A percentile compares a stretch with the other conserved stretches of the same genome.
These are phyloP conservation scores for Telopea speciosissima DNA, from an alignment of 177 flowering plant species.

Conservation along the genomic window DNA sequence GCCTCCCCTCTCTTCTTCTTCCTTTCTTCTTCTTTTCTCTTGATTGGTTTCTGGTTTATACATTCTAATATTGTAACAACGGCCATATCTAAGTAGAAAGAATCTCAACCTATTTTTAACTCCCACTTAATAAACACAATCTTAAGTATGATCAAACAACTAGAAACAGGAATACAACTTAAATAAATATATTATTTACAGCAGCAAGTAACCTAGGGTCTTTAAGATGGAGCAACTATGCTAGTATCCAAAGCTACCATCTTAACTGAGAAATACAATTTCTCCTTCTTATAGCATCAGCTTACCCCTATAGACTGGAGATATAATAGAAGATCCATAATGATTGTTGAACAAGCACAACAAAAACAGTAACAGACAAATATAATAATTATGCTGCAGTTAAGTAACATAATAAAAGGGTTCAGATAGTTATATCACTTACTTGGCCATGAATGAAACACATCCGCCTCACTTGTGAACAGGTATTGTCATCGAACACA, in stretches of 20 bases:
- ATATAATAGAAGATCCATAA: background rate
- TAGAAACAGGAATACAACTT: background rate
- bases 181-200: background rate
- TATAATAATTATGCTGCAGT: conserved; percentile 2
- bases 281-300: background rate
- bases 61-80: too few species aligned
- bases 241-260: background rate
- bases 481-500: conserved; percentile 12
- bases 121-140: background rate
- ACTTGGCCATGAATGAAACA: conserved; percentile 13
- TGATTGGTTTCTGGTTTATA: too few species aligned
- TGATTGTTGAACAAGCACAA: conserved; percentile 4
- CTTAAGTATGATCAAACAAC: background rate
- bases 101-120: background rate
- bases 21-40: too few species aligned
- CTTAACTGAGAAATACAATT: background rate
- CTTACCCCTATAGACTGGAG: background rate
- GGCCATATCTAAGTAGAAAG: background rate
- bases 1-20: too few species aligned
- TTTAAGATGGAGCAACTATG: background rate
- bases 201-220: background rate
- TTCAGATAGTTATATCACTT: conserved; percentile 13
- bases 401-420: conserved; percentile 8
- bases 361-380: background rate
- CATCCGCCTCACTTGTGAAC: conserved; percentile 16